These are phyloP conservation scores for Collybia sp. DNA, from an alignment of 768 basidiomycete species.

Conservation along the genomic window DNA sequence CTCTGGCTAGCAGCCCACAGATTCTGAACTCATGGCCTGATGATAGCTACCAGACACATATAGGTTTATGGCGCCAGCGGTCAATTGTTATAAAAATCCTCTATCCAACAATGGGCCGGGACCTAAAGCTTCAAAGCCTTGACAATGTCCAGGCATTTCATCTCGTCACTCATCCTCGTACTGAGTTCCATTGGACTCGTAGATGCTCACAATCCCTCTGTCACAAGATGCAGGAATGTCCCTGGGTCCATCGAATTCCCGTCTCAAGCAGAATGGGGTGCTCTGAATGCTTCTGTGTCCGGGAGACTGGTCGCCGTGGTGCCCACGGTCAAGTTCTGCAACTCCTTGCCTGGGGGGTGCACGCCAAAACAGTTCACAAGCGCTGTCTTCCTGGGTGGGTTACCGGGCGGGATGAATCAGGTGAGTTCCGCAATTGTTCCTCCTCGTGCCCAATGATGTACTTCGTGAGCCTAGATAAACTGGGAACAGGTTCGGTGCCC, in stretches of 20 bases:
- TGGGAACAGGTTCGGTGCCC: constrained; percentile 9
- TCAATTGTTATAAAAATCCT: no score
- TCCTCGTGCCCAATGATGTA: not conserved
- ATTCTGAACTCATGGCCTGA: no score
- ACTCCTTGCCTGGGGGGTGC: constrained; percentile 5
- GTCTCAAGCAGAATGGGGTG: constrained; percentile 9
- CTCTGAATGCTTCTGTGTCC: constrained; percentile 15
- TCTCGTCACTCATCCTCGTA: no score
- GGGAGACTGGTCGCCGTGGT: constrained; percentile 17
- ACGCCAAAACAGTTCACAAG: constrained; percentile 8
- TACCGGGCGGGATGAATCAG: constrained; percentile 15
- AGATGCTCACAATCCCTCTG: not conserved
- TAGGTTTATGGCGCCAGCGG: no score
- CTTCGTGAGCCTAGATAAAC: constrained; percentile 4
- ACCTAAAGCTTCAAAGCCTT: no score
- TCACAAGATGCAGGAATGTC: constrained; percentile 12
- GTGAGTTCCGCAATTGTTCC: constrained; percentile 1
- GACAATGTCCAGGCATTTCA: no score
- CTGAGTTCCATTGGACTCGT: no score
- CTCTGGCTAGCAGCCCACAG: no score
- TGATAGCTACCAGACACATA: no score
- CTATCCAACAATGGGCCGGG: no score
- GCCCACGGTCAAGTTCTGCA: constrained; percentile 17
- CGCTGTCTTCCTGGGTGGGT: constrained; percentile 9
- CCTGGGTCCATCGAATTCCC: constrained; percentile 17